Percentiles rank a stretch among this genome's conserved stretches.
phyloP scores from a whole-genome alignment of 2,329 filamentous ascomycete genomes.

The Zymoseptoria passerinii region DNA sequence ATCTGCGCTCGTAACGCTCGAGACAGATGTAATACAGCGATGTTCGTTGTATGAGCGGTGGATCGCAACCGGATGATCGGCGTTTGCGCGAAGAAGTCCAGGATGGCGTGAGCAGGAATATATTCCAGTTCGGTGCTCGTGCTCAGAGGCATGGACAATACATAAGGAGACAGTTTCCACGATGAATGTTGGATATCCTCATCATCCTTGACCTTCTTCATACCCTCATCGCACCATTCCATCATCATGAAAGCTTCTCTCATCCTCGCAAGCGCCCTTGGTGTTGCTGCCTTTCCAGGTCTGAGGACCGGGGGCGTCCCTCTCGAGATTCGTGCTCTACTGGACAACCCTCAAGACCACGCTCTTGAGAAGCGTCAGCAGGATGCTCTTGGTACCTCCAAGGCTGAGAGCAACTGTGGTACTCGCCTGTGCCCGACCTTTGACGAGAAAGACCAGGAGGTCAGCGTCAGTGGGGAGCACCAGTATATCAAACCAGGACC shows the following conservation, averaged over 20 bases:
- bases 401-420: slow-evolving; percentile 14
- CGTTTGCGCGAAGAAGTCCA: background rate
- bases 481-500: slow-evolving; percentile 8
- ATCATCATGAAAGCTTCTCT: slow-evolving; percentile 13
- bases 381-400: slow-evolving; percentile 14
- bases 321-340: slow-evolving; percentile 3
- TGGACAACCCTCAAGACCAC: slow-evolving; percentile 4
- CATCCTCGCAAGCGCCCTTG: slow-evolving; percentile 12
- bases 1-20: background rate
- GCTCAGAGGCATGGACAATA: background rate
- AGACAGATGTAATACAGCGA: background rate
- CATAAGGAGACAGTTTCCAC: background rate
- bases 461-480: slow-evolving; percentile 14
- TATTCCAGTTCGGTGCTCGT: background rate
- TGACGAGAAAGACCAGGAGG: slow-evolving; percentile 13
- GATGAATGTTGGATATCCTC: background rate
- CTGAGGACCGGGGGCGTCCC: slow-evolving; percentile 2
- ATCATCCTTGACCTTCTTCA: background rate
- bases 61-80: background rate
- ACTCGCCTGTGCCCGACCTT: slow-evolving; percentile 10
- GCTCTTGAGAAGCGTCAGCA: slow-evolving; percentile 9
- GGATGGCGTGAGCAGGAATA: background rate
- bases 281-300: slow-evolving; percentile 14
- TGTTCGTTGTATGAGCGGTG: background rate
- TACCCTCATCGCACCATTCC: background rate